Evolutionary conservation across 306 rosid species (phyloP), one percentile per base, ranked within the genome.

Genomic region (Pterocarpus macrocarpus): DNA sequence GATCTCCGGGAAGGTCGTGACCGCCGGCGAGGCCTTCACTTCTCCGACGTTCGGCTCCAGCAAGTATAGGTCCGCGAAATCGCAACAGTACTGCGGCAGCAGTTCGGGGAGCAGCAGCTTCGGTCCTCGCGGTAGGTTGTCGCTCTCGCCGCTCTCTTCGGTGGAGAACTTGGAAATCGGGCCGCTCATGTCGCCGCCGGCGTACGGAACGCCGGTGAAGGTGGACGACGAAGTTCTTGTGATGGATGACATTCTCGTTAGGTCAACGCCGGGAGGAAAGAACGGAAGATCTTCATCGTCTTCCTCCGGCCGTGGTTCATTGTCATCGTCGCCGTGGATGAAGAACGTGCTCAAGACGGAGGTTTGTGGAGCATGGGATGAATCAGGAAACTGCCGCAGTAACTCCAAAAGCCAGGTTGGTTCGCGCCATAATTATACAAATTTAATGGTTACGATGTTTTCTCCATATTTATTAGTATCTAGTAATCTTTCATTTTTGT

Each of bases 181-280:
- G 64, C 58, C 80, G 64, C 78, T 53, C 7, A 53, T 66, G 81
- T 69, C 92, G 61, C 81, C 90, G 79, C 62, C 73, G 17, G 57
- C 64, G 50, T 92, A 87, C 82, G 8, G 90, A 57, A 74, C 93
- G 55, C 91, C 89, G 22, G 87, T 88, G 16, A 85, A 86, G 82
- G 89, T 65, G 10, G 92, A 86, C 1, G 97, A 92, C 64, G 97
- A 92, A 53, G 90, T 86, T 33, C 36, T 92, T 36, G 95, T 92
- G 68, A 92, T 92, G 85, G 94, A 92, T 81, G 97, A 82, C 8
- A 85, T 92, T 76, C 87, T 71, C 59, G 89, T 92, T 76, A 85
- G 79, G 70, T 61, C 77, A 1, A 22, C 28, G 35, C 56, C 82
- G 0, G 84, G 80, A 28, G 83, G 80, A 65, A 89, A 82, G 85